Percentiles rank a stretch among this genome's conserved stretches.
phyloP scores from a whole-genome alignment of 129 eudicot species.

The Logfia minima region DNA sequence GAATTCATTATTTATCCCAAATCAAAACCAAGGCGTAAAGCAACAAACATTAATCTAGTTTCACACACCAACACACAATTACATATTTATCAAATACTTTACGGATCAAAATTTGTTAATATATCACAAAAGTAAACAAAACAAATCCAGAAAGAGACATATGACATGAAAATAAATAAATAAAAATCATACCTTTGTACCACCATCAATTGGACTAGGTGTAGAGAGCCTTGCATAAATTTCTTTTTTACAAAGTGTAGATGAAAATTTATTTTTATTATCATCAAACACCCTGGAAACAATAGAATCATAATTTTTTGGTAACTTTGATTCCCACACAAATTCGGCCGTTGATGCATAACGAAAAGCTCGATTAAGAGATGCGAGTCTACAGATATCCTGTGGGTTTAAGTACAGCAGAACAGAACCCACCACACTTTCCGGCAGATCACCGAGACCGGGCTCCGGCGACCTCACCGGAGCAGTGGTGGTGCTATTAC shows the following conservation, averaged over 20 bases:
- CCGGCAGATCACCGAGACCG: slow-evolving; percentile 80
- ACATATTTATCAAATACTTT: not conserved
- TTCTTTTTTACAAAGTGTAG: slow-evolving; percentile 54
- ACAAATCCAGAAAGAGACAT: not conserved
- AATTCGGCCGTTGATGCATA: slow-evolving; percentile 84
- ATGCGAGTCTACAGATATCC: slow-evolving; percentile 65
- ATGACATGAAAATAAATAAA: not conserved
- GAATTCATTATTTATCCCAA: not conserved
- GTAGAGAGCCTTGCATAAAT: slow-evolving; percentile 57
- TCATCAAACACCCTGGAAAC: slow-evolving; percentile 48
- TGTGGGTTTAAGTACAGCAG: slow-evolving; percentile 57
- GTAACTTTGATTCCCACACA: slow-evolving; percentile 87
- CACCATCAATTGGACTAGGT: slow-evolving; percentile 62
- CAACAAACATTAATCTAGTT: not conserved
- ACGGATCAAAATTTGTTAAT: slow-evolving; percentile 2
- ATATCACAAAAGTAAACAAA: not conserved
- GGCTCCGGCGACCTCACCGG: slow-evolving; percentile 29
- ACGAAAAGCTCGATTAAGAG: slow-evolving; percentile 62
- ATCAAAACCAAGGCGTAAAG: slow-evolving; percentile 14
- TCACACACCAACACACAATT: slow-evolving; percentile 7
- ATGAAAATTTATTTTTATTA: not conserved
- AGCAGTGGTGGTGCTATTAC: slow-evolving; percentile 33
- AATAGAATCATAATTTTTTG: slow-evolving; percentile 52
- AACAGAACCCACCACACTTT: slow-evolving; percentile 68
- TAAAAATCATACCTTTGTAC: slow-evolving; percentile 58